Evolutionary conservation across 73 alveolate species (phyloP), one percentile per base, ranked within the genome.

Genomic region (Tetrahymena malaccensis): DNA sequence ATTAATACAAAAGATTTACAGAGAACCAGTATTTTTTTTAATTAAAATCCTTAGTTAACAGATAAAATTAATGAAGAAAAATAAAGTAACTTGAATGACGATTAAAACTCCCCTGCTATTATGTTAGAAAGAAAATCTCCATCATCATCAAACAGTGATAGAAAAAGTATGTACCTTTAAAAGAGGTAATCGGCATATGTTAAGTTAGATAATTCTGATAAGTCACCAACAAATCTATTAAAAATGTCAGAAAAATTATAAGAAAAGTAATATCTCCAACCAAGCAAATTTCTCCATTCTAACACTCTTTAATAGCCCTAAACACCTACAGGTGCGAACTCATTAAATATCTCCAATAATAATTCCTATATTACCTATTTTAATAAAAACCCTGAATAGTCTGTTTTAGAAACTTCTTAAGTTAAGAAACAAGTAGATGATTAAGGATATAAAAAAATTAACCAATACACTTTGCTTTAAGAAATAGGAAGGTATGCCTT

Each of bases 351-450:
- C 17, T 70, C 89, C 31, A 70, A 40, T 40, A 40, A 70, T 70
- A 70, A n/a, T 8, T 70, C 89, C 6, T 70, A 70, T 70, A 25
- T 70, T 31, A 70, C 89, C 17, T 70, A 70, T n/a, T n/a, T 70
- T 70, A 70, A 70, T 11, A 70, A 70, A 70, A 70, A 70, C 12
- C 89, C 89, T 25, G 89, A 70, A 27, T 27, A 70, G 16, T 70
- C 89, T 22, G 97, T 95, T 43, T 85, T 95, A 17, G 83, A 95
- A 27, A 95, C 97, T 70, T 95, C 97, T n/a, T 55, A 84, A 31
- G 70, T 95, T 3, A 94, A 95, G 35, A 95, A 95, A 89, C 35
- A 94, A 16, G 55, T 95, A 43, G 94, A 95, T 95, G 97, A 85
- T 12, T 94, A 95, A 89, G 97, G 97, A 43, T 34, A 84, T 43